A percentile compares a stretch with the other conserved stretches of the same genome.
These are phyloP conservation scores for Scedosporium boydii DNA, from an alignment of 2,329 filamentous ascomycete species.

Conservation along the genomic window DNA sequence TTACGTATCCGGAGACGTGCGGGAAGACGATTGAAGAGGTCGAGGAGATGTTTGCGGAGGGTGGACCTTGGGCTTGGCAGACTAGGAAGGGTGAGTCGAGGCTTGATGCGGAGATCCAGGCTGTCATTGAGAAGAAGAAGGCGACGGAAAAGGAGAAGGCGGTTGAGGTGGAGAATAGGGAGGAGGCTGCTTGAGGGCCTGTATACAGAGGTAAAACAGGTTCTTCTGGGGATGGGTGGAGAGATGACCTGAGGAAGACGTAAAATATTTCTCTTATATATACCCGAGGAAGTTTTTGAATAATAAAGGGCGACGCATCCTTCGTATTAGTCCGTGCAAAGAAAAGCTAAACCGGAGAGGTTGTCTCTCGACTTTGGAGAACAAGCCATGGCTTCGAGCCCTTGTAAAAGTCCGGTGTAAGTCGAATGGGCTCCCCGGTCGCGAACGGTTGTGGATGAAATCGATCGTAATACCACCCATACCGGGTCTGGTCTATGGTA, in stretches of 20 bases:
- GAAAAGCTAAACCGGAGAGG: neutral
- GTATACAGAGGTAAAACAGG: neutral
- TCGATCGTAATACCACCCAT: too few relatives aligned
- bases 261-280: too few relatives aligned
- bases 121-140: slow-evolving; percentile 13
- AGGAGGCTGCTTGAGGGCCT: neutral
- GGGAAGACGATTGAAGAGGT: slow-evolving; percentile 32
- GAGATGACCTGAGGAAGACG: neutral
- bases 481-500: too few relatives aligned
- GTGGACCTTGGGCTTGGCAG: slow-evolving; percentile 27
- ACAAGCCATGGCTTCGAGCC: too few relatives aligned
- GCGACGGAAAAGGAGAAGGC: slow-evolving; percentile 7
- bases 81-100: slow-evolving; percentile 21
- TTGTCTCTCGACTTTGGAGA: neutral
- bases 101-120: slow-evolving; percentile 17
- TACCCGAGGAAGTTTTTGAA: neutral
- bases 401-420: too few relatives aligned
- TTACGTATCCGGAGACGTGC: slow-evolving; percentile 29
- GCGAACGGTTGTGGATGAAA: too few relatives aligned
- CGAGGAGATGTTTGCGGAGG: slow-evolving; percentile 23
- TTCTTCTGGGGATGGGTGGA: neutral
- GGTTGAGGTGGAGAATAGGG: neutral
- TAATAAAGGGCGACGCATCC: neutral
- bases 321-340: neutral
- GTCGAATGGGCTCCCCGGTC: too few relatives aligned